Base-by-base conservation (phyloP, 805 yeast species). In the Yarrowia hollandica region DNA sequence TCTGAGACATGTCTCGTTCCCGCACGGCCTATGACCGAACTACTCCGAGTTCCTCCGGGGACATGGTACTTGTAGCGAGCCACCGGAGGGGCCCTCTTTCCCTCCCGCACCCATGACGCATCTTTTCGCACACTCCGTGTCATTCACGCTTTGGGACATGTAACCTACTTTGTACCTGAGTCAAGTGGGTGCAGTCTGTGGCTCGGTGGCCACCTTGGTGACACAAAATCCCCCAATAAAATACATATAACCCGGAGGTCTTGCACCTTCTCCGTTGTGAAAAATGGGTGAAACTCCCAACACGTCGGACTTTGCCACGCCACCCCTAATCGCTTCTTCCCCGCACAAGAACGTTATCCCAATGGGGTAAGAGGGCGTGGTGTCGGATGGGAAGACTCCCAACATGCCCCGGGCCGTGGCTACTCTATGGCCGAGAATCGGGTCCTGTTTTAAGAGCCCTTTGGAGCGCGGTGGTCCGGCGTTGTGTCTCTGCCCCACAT, bases 291-390 rank as follows among this genome's bases (percentile, higher is more conserved):
- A n/a, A 6, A 31, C 48, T 41, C 33, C 48, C 23, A 41, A 41
- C 48, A 26, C 48, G 33, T 23, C 48, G 48, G 33, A 12, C 48
- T 41, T 26, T 12, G 48, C 48, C 48, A 41, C 33, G 23, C 48
- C 33, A 21, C 54, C 23, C 54, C 54, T 30, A 28, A 44, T 44
- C 28, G 37, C n/a, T n/a, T 44, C 19, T 44, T 30, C 54, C 54
- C 54, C 54, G 54, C 54, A 44, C 54, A 30, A 44, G 37, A 44
- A 44, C 54, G 35, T 44, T 30, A 44, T 22, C 37, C 37, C 35
- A 44, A 30, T 28, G 54, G 54, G 54, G 37, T 30, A 44, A 26
- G 54, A 30, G 37, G 37, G 28, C 37, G 54, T 30, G n/a, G 54
- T 18, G 37, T 37, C 34, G 16, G 2, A 5, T 23, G 41, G 15